These are phyloP conservation scores for Pseudogymnoascus verrucosus DNA, from an alignment of 2,329 filamentous ascomycete species.

Conservation along the genomic window DNA sequence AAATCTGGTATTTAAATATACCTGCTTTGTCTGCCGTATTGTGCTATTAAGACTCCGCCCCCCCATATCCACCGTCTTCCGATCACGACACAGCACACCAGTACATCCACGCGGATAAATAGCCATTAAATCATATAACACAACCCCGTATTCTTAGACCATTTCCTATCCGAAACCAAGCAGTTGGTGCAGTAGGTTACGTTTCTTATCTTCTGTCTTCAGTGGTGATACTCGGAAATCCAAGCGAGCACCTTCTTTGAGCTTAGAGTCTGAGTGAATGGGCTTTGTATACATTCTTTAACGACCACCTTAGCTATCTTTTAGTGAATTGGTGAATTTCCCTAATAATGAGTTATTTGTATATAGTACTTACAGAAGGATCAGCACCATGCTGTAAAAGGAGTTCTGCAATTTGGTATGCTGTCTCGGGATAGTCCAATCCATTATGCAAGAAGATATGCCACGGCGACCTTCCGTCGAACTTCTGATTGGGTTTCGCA, in stretches of 20 bases:
- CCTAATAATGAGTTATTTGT: no score
- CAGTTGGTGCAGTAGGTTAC: background rate
- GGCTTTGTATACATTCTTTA: background rate
- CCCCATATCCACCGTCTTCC: constrained; percentile 18
- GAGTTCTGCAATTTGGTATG: background rate
- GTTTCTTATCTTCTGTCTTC: background rate
- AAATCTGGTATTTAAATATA: background rate
- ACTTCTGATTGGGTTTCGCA: background rate
- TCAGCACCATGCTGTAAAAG: background rate
- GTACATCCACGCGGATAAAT: background rate
- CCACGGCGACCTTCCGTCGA: background rate
- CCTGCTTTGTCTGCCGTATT: background rate
- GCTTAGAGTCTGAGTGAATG: background rate
- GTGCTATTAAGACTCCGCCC: background rate
- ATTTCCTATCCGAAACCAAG: background rate
- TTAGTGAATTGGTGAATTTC: background rate
- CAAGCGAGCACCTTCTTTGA: background rate
- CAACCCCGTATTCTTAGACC: background rate
- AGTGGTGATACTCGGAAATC: background rate
- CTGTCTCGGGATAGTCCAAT: background rate
- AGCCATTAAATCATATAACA: background rate
- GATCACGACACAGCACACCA: constrained; percentile 5
- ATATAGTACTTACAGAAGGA: background rate
- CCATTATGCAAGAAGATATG: background rate
- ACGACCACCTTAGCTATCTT: background rate